Evolutionary conservation across 208 protist genomes (phyloP).

Genomic region (Herpetomonas samuelpessoai): DNA sequence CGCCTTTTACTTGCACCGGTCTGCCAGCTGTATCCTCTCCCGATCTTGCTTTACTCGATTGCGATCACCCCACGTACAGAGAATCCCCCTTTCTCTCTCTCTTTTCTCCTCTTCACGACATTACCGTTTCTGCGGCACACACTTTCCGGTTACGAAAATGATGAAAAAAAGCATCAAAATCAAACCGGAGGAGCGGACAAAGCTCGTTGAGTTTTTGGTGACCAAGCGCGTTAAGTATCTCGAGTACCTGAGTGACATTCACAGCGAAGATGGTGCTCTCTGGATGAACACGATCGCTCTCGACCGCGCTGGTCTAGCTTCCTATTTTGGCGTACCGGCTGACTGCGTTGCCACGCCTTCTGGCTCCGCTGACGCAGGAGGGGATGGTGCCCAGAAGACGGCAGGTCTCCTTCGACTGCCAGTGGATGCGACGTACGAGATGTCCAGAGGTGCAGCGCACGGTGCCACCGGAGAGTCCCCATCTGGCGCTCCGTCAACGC

Average conservation of each 20-base stretch:
- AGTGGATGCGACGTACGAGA: background rate
- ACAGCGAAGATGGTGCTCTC: constrained; percentile 51
- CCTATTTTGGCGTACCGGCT: constrained; percentile 4
- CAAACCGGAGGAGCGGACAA: constrained; percentile 38
- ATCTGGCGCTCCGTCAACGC: no score
- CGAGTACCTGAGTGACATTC: constrained; percentile 62
- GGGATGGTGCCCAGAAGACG: background rate
- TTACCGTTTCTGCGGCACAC: no score
- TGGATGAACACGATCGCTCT: constrained; percentile 79
- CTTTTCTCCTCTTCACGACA: no score
- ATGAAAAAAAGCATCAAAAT: constrained; percentile 58
- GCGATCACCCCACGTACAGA: no score
- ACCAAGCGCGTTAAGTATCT: constrained; percentile 67
- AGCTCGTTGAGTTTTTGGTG: constrained; percentile 59
- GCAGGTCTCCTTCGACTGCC: constrained; percentile 6
- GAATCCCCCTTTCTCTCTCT: no score
- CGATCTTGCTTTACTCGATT: no score
- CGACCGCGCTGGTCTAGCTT: constrained; percentile 21
- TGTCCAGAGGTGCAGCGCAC: background rate
- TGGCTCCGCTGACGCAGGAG: background rate
- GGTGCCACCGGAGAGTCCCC: background rate
- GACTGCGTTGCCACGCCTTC: background rate
- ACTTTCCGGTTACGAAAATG: no score
- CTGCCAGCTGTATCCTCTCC: no score
- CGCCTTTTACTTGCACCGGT: no score